Evolutionary conservation across 257 asterid species (phyloP).

Genomic region (Capsicum baccatum): DNA sequence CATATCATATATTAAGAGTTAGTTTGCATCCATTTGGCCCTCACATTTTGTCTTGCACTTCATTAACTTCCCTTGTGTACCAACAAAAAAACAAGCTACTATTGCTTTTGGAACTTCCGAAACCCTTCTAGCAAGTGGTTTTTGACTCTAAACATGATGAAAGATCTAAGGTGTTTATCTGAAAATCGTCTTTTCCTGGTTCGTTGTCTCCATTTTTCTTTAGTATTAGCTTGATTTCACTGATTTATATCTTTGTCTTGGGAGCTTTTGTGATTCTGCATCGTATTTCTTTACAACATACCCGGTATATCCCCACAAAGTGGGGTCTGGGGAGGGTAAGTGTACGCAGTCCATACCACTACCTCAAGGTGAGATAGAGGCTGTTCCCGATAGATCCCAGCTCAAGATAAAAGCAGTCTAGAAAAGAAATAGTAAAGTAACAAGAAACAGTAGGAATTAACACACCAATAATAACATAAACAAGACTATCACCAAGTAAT

Average conservation of each 20-base stretch:
- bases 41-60: background rate
- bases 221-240: background rate
- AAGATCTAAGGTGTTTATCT: background rate
- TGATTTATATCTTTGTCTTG: background rate
- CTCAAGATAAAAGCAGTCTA: too few species aligned
- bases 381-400: too few species aligned
- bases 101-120: conserved; percentile 14
- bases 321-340: too few species aligned
- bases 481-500: too few species aligned
- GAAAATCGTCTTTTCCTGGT: background rate
- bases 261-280: background rate
- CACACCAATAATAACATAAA: too few species aligned
- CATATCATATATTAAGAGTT: background rate
- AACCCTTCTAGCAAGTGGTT: background rate
- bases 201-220: background rate
- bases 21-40: background rate
- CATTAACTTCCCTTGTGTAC: background rate
- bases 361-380: too few species aligned
- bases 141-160: conserved; percentile 7
- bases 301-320: too few species aligned
- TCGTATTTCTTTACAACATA: background rate
- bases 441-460: too few species aligned
- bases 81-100: conserved; percentile 17
- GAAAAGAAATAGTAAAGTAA: too few species aligned
- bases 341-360: too few species aligned